Conservation (phyloP, 768 basidiomycete species). For the Brasilioporus rufonigricans region DNA sequence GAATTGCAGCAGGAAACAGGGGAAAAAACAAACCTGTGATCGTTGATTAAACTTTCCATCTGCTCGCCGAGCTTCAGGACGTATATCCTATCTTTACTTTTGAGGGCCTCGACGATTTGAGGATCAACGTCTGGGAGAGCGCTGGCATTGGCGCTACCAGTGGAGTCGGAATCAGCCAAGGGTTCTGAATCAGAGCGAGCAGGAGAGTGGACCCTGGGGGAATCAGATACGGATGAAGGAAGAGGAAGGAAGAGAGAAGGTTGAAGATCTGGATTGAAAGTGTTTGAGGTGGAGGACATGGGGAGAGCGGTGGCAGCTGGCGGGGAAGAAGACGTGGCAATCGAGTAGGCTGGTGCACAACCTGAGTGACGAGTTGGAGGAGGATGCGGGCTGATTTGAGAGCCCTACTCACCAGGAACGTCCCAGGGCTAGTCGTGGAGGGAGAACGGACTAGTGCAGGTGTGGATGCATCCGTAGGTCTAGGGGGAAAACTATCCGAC, state of each 20-base stretch:
- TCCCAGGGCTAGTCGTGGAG: constrained; percentile 10
- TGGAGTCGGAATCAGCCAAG: constrained; percentile 28
- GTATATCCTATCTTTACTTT: constrained; percentile 84
- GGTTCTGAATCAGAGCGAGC: constrained; percentile 29
- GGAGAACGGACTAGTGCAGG: constrained; percentile 16
- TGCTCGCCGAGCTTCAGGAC: constrained; percentile 86
- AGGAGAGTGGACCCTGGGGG: constrained; percentile 9
- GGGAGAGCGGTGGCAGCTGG: constrained; percentile 4
- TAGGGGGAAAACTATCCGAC: constrained; percentile 25
- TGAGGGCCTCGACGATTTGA: constrained; percentile 82
- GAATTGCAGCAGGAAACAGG: not conserved
- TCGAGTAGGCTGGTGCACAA: constrained; percentile 8
- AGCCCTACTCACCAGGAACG: not conserved
- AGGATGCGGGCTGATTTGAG: constrained; percentile 10
- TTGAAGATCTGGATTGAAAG: constrained; percentile 12
- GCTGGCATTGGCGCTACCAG: constrained; percentile 22
- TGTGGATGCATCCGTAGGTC: constrained; percentile 32
- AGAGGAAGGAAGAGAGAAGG: constrained; percentile 1
- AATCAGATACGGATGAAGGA: constrained; percentile 19
- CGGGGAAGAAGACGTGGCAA: constrained; percentile 13
- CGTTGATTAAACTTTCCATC: constrained; percentile 77
- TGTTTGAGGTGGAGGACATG: constrained; percentile 12
- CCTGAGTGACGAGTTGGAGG: not conserved
- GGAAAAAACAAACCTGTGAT: constrained; percentile 56
- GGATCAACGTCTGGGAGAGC: constrained; percentile 57